Conservation (phyloP, 2,329 filamentous ascomycete species). For the Trichophaea hybrida region DNA sequence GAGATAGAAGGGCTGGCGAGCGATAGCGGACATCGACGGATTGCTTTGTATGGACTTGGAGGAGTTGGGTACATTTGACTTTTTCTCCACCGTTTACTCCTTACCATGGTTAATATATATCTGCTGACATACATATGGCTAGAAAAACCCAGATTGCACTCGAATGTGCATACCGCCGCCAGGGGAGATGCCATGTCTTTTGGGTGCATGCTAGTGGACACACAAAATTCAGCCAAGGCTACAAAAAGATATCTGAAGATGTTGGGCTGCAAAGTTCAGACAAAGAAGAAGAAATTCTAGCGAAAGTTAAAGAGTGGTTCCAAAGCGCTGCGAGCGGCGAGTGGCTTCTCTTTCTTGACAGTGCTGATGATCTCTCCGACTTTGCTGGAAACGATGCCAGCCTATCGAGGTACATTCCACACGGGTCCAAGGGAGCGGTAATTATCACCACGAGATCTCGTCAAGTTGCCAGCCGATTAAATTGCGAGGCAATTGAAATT, state of each 20-base stretch:
- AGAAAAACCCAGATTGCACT: neutral
- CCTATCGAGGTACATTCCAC: slow-evolving; percentile 2
- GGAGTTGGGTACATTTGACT: neutral
- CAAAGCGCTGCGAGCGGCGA: slow-evolving; percentile 11
- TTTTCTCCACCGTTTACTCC: neutral
- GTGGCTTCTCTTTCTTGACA: slow-evolving; percentile 14
- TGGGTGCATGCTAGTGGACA: slow-evolving; percentile 7
- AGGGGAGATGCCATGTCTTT: neutral
- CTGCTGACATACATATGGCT: too few species aligned
- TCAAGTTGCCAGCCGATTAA: neutral
- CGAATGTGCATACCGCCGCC: neutral
- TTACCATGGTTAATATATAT: too few species aligned
- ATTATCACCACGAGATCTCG: slow-evolving; percentile 10
- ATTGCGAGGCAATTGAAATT: neutral
- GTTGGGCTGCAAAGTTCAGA: neutral
- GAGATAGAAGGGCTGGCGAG: neutral
- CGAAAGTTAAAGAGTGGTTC: slow-evolving; percentile 8
- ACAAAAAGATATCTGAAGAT: neutral
- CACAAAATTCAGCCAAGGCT: neutral
- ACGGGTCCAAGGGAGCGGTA: slow-evolving; percentile 4
- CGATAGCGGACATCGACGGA: neutral
- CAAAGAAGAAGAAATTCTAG: neutral
- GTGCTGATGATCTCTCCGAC: slow-evolving; percentile 4
- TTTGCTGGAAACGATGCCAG: neutral
- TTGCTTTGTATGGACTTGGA: neutral